Conservation (phyloP, 202 grass and related monocot genomes). For the Panicum hallii region DNA sequence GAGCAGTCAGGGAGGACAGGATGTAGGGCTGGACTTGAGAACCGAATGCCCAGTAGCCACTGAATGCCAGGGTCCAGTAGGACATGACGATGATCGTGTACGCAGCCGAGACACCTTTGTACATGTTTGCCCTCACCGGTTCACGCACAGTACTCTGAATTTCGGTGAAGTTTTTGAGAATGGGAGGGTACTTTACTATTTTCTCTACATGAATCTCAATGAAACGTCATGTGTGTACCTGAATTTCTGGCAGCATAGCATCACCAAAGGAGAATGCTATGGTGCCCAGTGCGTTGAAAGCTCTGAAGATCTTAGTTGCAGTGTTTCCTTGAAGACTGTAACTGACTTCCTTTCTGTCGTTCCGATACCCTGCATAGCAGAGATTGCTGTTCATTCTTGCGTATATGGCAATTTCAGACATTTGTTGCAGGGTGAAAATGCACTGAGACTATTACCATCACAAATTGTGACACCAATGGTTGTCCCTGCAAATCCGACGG, state of each 20-base stretch:
- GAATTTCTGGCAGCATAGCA: slow-evolving; percentile 90
- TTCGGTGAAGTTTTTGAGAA: slow-evolving; percentile 9
- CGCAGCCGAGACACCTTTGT: slow-evolving; percentile 64
- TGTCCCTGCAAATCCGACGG: slow-evolving; percentile 71
- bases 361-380: slow-evolving; percentile 51
- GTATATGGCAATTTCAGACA: background rate
- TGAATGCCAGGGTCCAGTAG: slow-evolving; percentile 76
- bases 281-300: slow-evolving; percentile 71
- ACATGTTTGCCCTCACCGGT: slow-evolving; percentile 72
- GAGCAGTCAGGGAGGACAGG: slow-evolving; percentile 70
- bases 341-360: slow-evolving; percentile 49
- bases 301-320: slow-evolving; percentile 62
- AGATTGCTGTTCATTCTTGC: slow-evolving; percentile 1
- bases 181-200: background rate
- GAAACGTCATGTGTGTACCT: slow-evolving; percentile 46
- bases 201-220: background rate
- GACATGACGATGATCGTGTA: slow-evolving; percentile 66
- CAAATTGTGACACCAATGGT: slow-evolving; percentile 68
- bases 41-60: slow-evolving; percentile 83
- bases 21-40: slow-evolving; percentile 74
- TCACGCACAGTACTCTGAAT: slow-evolving; percentile 65
- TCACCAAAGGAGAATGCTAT: slow-evolving; percentile 95
- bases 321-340: slow-evolving; percentile 63
- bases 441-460: slow-evolving; percentile 55
- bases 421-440: background rate